These are phyloP conservation scores for Globisporangium parvum DNA, from an alignment of 352 stramenopile species.

Conservation along the genomic window DNA sequence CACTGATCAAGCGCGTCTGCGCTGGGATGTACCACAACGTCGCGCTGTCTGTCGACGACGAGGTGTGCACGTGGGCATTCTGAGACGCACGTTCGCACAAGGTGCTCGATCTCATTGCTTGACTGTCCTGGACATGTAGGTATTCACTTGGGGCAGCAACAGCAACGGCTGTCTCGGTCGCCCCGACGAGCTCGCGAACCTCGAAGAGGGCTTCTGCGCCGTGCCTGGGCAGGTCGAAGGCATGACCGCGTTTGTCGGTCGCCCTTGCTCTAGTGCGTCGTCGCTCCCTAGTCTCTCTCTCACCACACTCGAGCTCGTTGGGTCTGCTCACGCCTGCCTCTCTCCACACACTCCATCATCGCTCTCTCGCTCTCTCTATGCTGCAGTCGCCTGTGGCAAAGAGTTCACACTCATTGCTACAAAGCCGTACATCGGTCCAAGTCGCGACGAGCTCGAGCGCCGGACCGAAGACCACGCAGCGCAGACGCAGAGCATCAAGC, in stretches of 20 bases:
- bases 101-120: neutral
- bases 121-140: slow-evolving; percentile 14
- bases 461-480: slow-evolving; percentile 30
- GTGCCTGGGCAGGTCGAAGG: slow-evolving; percentile 72
- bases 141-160: slow-evolving; percentile 94
- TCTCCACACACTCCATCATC: no score
- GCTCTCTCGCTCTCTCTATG: no score
- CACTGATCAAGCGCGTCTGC: slow-evolving; percentile 81
- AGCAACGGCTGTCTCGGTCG: slow-evolving; percentile 85
- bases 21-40: slow-evolving; percentile 91
- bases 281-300: no score
- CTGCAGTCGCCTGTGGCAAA: slow-evolving; percentile 80
- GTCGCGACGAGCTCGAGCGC: slow-evolving; percentile 54
- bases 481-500: slow-evolving; percentile 38
- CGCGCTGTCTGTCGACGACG: slow-evolving; percentile 85
- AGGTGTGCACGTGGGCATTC: slow-evolving; percentile 33
- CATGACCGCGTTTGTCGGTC: slow-evolving; percentile 61
- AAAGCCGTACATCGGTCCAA: slow-evolving; percentile 90
- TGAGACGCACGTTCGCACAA: no score
- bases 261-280: slow-evolving; percentile 58
- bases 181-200: slow-evolving; percentile 51
- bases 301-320: no score
- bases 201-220: slow-evolving; percentile 79
- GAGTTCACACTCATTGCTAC: slow-evolving; percentile 92
- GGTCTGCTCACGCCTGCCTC: neutral